Evolutionary conservation across 1,284 basidiomycete species (phyloP), one percentile per base, ranked within the genome.

Genomic region (Trichosporon coremiiforme): DNA sequence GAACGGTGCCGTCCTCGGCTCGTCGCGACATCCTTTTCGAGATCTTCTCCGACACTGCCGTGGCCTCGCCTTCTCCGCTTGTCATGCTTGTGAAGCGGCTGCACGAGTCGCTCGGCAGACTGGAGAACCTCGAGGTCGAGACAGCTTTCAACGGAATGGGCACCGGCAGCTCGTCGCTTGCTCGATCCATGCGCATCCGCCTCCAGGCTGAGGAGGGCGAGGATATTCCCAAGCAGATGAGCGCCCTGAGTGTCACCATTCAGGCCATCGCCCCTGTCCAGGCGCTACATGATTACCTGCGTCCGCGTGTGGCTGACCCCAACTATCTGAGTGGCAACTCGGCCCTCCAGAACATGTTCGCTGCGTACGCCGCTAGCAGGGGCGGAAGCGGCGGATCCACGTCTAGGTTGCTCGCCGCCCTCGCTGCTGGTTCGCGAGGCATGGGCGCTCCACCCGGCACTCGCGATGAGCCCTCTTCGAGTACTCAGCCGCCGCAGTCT

Each of bases 241-340:
- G 91, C 75, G 93, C 93, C 73, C 91, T 98, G 75, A 92, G 94
- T 63, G 92, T 97, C 41, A 97, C 94, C 3, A 96, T 98, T 71
- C 95, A 97, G 79, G 95, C 94, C 2, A 96, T 98, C 70, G 95
- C 95, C 0, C 96, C 94, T 0, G 94, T 98, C 86, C 93, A 95
- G 82, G 93, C 94, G 0, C 87, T 98, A 36, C 93, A 96, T 77
- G 94, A 96, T 81, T 98, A 97, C 80, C 87, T 98, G 12, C 90
- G 94, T 0, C 95, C 95, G 17, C 87, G 94, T 8, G 90, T 98
- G 25, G 87, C 93, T n/a, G 92, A 93, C 7, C 83, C 91, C 5
- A 74, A 74, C 29, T 79, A 75, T 62, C 68, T 75, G 63, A 89
- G 90, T 15, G 87, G 93, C 13, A 53, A 55, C 9, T 68, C 70